Evolutionary conservation across 2,329 filamentous ascomycete species (phyloP).

Genomic region (Sclerotinia borealis): DNA sequence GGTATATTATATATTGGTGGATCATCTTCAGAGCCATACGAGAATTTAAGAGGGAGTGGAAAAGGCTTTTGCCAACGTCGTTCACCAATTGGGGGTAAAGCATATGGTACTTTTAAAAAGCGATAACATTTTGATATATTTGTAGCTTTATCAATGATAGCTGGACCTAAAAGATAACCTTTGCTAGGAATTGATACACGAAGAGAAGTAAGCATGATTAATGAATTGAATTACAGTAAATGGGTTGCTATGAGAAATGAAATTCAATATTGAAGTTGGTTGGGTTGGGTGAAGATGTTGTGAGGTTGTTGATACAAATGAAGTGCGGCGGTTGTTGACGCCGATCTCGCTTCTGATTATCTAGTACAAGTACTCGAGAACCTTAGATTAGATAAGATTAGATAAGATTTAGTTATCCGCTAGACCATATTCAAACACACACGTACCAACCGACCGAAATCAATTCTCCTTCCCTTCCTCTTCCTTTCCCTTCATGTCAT

Average conservation of each 20-base stretch:
- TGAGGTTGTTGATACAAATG: too few species aligned
- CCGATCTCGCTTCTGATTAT: too few species aligned
- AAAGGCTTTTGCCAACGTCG: constrained; percentile 3
- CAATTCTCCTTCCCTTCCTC: too few species aligned
- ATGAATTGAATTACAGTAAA: background rate
- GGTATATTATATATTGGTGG: background rate
- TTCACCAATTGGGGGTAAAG: constrained; percentile 5
- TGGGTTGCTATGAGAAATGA: background rate
- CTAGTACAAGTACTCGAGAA: too few species aligned
- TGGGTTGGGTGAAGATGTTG: too few species aligned
- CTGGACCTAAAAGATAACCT: background rate
- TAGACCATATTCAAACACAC: background rate
- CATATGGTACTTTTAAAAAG: constrained; percentile 38
- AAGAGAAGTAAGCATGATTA: background rate
- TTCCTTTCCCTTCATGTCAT: background rate
- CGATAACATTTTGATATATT: constrained; percentile 9
- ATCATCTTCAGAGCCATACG: background rate
- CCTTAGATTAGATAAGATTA: background rate
- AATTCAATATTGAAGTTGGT: too few species aligned
- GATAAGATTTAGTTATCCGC: background rate
- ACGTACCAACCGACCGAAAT: too few species aligned
- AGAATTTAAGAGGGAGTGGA: background rate
- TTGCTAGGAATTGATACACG: background rate
- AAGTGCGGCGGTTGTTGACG: too few species aligned
- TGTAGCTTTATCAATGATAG: background rate